phyloP scores from a whole-genome alignment of 352 stramenopile species.

The Pythium biforme region DNA sequence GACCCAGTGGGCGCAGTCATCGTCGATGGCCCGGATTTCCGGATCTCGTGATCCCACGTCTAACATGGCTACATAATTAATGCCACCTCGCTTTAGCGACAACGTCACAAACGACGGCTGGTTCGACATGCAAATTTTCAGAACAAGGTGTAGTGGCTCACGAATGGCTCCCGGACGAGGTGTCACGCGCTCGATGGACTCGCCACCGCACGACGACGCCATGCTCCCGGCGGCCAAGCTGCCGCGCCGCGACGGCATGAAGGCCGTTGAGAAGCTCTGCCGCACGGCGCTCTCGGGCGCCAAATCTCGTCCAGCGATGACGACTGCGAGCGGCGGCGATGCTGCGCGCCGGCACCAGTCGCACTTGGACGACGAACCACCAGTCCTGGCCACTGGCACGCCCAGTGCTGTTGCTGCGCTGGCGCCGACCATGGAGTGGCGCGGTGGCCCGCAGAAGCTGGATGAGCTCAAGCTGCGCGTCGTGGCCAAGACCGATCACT shows the following conservation, averaged over 20 bases:
- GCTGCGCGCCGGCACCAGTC: conserved; percentile 44
- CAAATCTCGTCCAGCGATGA: conserved; percentile 6
- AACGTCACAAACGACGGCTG: not conserved
- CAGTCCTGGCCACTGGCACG: conserved; percentile 14
- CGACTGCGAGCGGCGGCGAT: conserved; percentile 23
- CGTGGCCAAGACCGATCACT: conserved; percentile 45
- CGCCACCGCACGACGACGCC: not conserved
- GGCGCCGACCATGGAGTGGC: conserved; percentile 25
- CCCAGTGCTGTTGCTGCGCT: not conserved
- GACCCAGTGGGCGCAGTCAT: no score
- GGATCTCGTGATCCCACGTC: no score
- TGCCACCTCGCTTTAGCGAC: not conserved
- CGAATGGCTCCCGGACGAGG: not conserved
- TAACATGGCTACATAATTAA: conserved; percentile 16
- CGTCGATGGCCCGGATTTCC: no score
- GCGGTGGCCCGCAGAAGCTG: conserved; percentile 56
- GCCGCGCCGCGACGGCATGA: conserved; percentile 27
- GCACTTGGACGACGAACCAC: conserved; percentile 37
- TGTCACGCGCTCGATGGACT: no score
- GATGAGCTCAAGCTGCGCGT: conserved; percentile 56
- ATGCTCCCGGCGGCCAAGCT: conserved; percentile 26
- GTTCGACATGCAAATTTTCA: not conserved
- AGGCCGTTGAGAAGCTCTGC: conserved; percentile 28
- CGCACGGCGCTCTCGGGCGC: not conserved
- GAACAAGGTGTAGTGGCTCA: conserved; percentile 13